Percentiles rank a stretch among this genome's conserved stretches.
Evolutionary conservation across 768 basidiomycete species (phyloP).

Genomic region (Strobilomyces dryophilus): DNA sequence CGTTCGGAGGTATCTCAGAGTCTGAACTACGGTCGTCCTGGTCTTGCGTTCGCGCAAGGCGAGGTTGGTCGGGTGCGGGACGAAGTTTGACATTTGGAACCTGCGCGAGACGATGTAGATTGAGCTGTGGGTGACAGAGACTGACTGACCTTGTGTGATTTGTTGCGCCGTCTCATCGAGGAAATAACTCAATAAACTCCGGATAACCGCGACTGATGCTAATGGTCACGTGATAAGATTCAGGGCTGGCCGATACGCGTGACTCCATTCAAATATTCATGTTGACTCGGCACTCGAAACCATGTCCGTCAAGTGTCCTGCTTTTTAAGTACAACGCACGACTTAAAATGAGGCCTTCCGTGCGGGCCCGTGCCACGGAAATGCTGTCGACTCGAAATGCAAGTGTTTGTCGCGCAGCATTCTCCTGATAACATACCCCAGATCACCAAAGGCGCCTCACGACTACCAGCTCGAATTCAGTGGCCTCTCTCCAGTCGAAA

Average conservation of each 20-base stretch:
- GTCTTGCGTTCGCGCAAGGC: constrained; percentile 11
- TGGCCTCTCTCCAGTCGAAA: too few relatives aligned
- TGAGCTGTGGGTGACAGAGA: not conserved
- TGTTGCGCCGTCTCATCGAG: constrained; percentile 53
- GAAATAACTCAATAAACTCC: constrained; percentile 4
- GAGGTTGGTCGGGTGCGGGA: constrained; percentile 44
- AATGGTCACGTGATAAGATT: constrained; percentile 16
- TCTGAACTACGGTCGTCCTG: constrained; percentile 41
- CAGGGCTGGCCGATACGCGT: constrained; percentile 25
- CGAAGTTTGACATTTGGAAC: constrained; percentile 82
- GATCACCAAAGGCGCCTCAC: too few relatives aligned
- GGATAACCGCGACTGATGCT: not conserved
- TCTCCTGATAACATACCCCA: too few relatives aligned
- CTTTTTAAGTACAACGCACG: too few relatives aligned
- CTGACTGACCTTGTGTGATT: constrained; percentile 54
- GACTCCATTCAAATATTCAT: too few relatives aligned
- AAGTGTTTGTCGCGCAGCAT: too few relatives aligned
- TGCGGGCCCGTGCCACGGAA: too few relatives aligned
- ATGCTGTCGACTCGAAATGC: too few relatives aligned
- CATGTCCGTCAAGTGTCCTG: too few relatives aligned
- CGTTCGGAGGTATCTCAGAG: constrained; percentile 45
- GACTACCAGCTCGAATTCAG: too few relatives aligned
- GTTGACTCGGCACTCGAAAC: too few relatives aligned
- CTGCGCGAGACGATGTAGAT: constrained; percentile 32
- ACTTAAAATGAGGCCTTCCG: too few relatives aligned